These are phyloP conservation scores for Trichoderma sp. DNA, from an alignment of 2,329 filamentous ascomycete genomes.

Conservation along the genomic window DNA sequence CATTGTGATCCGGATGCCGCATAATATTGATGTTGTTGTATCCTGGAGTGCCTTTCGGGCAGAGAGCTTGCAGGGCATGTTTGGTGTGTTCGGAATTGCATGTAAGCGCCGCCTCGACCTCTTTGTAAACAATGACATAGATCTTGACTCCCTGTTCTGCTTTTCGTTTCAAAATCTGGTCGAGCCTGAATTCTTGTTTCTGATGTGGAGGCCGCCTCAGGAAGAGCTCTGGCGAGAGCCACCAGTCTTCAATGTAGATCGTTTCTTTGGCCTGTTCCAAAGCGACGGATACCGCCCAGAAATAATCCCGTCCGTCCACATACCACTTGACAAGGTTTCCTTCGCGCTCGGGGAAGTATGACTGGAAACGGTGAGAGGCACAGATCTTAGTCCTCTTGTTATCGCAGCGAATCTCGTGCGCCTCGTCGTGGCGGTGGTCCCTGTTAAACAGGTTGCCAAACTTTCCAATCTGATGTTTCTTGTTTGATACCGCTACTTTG, in stretches of 20 bases:
- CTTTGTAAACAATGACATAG: slow-evolving; percentile 88
- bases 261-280: slow-evolving; percentile 87
- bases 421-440: slow-evolving; percentile 91
- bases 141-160: slow-evolving; percentile 95
- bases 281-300: slow-evolving; percentile 86
- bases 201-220: slow-evolving; percentile 77
- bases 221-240: slow-evolving; percentile 87
- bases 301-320: slow-evolving; percentile 92
- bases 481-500: slow-evolving; percentile 56
- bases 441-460: slow-evolving; percentile 71
- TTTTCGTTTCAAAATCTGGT: slow-evolving; percentile 80
- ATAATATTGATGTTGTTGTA: slow-evolving; percentile 85
- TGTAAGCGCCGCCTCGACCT: slow-evolving; percentile 76
- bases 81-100: slow-evolving; percentile 95
- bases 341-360: slow-evolving; percentile 83
- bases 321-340: slow-evolving; percentile 95
- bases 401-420: slow-evolving; percentile 82
- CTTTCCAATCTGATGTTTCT: slow-evolving; percentile 63
- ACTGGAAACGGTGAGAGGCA: slow-evolving; percentile 79
- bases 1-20: slow-evolving; percentile 92
- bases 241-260: slow-evolving; percentile 97
- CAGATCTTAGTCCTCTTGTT: slow-evolving; percentile 70
- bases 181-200: slow-evolving; percentile 83
- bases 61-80: slow-evolving; percentile 74
- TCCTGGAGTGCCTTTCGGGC: slow-evolving; percentile 76